phyloP scores from a whole-genome alignment of 2,329 filamentous ascomycete genomes.

The Arachnopeziza araneosa region DNA sequence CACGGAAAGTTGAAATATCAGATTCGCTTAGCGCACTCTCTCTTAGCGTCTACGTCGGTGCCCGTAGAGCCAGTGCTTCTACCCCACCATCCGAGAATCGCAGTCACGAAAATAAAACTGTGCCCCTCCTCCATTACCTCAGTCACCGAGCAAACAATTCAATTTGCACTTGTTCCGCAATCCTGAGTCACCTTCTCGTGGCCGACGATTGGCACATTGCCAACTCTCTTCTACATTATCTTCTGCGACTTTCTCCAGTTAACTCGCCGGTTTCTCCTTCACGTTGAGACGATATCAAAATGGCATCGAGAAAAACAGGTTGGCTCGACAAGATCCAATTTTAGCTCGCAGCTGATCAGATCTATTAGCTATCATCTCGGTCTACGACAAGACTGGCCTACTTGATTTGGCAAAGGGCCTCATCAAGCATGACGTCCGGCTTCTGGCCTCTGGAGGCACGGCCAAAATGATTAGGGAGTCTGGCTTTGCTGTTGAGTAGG shows the following conservation, averaged over 20 bases:
- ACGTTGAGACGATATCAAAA: neutral
- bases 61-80: neutral
- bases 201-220: neutral
- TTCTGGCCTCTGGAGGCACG: constrained; percentile 92
- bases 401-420: constrained; percentile 89
- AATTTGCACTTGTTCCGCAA: neutral
- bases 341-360: constrained; percentile 6
- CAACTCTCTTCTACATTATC: neutral
- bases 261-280: neutral
- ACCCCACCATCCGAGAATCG: neutral
- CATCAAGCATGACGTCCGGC: constrained; percentile 80
- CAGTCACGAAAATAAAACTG: neutral
- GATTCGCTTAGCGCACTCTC: neutral
- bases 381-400: constrained; percentile 97
- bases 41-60: no score
- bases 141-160: neutral
- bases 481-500: constrained; percentile 89
- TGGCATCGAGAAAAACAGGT: neutral
- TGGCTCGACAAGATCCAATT: neutral
- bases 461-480: constrained; percentile 95
- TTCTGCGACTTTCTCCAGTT: neutral
- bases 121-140: neutral
- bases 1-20: neutral
- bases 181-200: neutral
- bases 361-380: constrained; percentile 78